phyloP scores from a whole-genome alignment of 2,329 filamentous ascomycete genomes.

The Claviceps humidiphila region DNA sequence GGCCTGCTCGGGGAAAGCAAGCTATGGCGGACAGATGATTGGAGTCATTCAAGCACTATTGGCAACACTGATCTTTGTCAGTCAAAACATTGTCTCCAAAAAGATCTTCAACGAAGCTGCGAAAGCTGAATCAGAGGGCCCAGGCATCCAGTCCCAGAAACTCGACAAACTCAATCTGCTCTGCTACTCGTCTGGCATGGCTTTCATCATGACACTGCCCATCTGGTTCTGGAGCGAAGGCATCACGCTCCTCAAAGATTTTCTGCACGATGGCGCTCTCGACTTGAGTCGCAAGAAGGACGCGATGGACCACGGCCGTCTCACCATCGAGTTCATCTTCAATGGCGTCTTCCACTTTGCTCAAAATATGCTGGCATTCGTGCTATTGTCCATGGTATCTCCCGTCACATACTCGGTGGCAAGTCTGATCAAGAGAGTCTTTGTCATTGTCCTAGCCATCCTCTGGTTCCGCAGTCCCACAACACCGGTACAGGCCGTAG shows the following conservation, averaged over 20 bases:
- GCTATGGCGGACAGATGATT: slow-evolving; percentile 71
- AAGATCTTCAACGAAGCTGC: slow-evolving; percentile 92
- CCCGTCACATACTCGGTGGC: slow-evolving; percentile 97
- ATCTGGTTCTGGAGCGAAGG: slow-evolving; percentile 94
- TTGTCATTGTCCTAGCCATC: slow-evolving; percentile 89
- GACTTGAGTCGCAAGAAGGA: slow-evolving; percentile 45
- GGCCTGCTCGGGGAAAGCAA: slow-evolving; percentile 73
- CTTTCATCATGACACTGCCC: slow-evolving; percentile 75
- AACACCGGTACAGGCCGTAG: slow-evolving; percentile 66
- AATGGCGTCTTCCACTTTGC: slow-evolving; percentile 95
- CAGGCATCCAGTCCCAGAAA: slow-evolving; percentile 53
- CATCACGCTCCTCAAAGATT: slow-evolving; percentile 60
- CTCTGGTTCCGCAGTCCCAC: slow-evolving; percentile 92
- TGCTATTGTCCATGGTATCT: slow-evolving; percentile 82
- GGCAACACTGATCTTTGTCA: slow-evolving; percentile 90
- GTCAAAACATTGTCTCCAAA: slow-evolving; percentile 97
- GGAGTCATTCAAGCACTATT: slow-evolving; percentile 82
- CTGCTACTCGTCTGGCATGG: slow-evolving; percentile 91
- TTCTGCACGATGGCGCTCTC: slow-evolving; percentile 69
- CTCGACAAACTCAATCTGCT: slow-evolving; percentile 93
- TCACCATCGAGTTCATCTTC: slow-evolving; percentile 80
- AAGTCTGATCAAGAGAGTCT: slow-evolving; percentile 90
- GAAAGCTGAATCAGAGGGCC: slow-evolving; percentile 63
- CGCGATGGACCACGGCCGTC: slow-evolving; percentile 61
- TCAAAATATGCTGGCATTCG: slow-evolving; percentile 90